phyloP scores from a whole-genome alignment of 495 filamentous ascomycete species.

The Hyaloscypha finlandica region DNA sequence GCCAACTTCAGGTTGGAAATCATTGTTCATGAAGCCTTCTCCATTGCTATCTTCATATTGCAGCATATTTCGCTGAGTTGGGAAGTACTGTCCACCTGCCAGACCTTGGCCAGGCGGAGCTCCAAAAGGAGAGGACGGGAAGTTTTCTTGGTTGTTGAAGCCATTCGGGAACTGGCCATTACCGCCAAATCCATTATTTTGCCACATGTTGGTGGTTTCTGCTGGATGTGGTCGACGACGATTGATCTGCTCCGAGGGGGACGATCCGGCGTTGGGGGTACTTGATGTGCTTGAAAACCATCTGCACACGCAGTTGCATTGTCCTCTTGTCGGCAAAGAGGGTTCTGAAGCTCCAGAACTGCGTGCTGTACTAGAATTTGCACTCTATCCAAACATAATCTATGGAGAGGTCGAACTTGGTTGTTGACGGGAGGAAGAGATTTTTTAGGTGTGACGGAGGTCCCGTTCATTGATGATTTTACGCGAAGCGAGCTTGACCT shows the following conservation, averaged over 20 bases:
- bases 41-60: slow-evolving; percentile 17
- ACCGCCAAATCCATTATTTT: slow-evolving; percentile 25
- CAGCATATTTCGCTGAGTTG: slow-evolving; percentile 14
- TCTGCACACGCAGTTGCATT: not conserved
- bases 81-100: slow-evolving; percentile 17
- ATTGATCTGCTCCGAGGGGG: not conserved
- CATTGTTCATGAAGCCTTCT: slow-evolving; percentile 9
- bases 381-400: not conserved
- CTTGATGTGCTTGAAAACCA: not conserved
- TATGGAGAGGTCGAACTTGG: not conserved
- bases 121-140: slow-evolving; percentile 18
- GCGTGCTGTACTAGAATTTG: not conserved
- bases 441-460: not conserved
- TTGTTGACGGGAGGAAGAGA: not conserved
- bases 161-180: slow-evolving; percentile 21
- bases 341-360: not conserved
- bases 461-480: not conserved
- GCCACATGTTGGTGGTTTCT: slow-evolving; percentile 23
- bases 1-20: slow-evolving; percentile 24
- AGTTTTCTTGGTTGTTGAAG: slow-evolving; percentile 22
- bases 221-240: not conserved
- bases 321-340: not conserved
- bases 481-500: not conserved
- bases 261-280: not conserved
- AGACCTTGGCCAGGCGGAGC: slow-evolving; percentile 1